Percentiles rank a stretch among this genome's conserved stretches.
Conservation (phyloP, 768 basidiomycete species). For the Pleurotus platypus region DNA sequence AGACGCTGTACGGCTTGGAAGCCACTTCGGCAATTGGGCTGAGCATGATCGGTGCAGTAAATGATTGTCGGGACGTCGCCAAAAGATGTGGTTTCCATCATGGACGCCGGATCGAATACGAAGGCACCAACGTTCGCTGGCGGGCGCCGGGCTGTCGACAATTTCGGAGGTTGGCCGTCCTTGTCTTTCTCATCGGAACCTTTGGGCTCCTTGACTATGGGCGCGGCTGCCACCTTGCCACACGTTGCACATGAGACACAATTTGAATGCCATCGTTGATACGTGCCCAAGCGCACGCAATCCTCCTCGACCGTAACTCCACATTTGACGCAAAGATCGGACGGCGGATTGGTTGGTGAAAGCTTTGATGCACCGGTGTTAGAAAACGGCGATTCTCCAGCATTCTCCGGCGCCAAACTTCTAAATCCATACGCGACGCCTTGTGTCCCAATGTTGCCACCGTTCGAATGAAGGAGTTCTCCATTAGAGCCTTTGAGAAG, state of each 20-base stretch:
- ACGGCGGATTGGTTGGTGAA: conserved; percentile 68
- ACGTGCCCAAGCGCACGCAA: conserved; percentile 92
- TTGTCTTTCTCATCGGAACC: conserved; percentile 54
- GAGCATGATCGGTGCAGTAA: conserved; percentile 76
- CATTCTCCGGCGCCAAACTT: conserved; percentile 86
- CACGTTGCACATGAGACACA: conserved; percentile 87
- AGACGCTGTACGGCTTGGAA: conserved; percentile 91
- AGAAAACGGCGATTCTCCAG: conserved; percentile 81
- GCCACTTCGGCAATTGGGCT: conserved; percentile 61
- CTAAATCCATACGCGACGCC: conserved; percentile 91
- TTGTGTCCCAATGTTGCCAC: conserved; percentile 72
- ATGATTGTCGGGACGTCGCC: conserved; percentile 72
- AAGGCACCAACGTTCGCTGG: conserved; percentile 82
- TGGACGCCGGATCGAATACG: conserved; percentile 68
- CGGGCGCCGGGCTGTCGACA: conserved; percentile 63
- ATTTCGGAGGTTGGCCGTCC: conserved; percentile 53
- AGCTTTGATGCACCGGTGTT: conserved; percentile 42
- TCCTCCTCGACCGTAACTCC: conserved; percentile 93
- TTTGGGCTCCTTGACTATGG: conserved; percentile 54
- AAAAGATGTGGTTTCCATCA: conserved; percentile 65
- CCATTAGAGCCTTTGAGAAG: conserved; percentile 75
- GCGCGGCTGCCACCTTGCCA: conserved; percentile 70
- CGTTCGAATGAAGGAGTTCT: conserved; percentile 43
- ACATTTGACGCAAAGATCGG: conserved; percentile 90
- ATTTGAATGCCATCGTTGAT: conserved; percentile 93